Conservation (phyloP, 129 eudicot species). For the Oenanthe sinensis region DNA sequence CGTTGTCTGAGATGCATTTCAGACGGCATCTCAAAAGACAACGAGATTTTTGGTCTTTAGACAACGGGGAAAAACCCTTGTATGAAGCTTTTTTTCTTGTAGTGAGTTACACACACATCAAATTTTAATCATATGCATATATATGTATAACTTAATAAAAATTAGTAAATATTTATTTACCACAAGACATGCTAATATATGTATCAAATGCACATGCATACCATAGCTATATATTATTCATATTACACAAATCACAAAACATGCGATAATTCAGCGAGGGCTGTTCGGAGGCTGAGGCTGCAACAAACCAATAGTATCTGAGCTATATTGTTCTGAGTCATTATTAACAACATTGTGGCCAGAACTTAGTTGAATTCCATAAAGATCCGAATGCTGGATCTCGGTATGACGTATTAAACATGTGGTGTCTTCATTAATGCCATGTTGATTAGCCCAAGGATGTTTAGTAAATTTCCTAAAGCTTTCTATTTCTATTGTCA, state of each 20-base stretch:
- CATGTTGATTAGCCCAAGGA: constrained; percentile 24
- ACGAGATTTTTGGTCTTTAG: no score
- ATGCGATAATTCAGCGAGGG: neutral
- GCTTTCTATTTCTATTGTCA: constrained; percentile 30
- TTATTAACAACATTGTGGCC: neutral
- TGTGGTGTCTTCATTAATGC: constrained; percentile 4
- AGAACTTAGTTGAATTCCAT: constrained; percentile 14
- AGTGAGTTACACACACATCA: no score
- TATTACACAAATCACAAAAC: neutral
- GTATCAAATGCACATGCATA: no score
- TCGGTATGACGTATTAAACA: neutral
- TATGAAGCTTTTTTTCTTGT: no score
- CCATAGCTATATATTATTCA: no score
- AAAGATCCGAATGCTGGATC: constrained; percentile 18
- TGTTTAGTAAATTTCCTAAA: constrained; percentile 28
- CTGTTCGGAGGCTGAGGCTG: neutral
- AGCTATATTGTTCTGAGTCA: neutral
- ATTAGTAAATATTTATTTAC: no score
- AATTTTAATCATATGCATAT: no score
- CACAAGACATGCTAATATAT: no score
- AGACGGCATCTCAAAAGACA: no score
- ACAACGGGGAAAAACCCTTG: no score
- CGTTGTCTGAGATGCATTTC: no score
- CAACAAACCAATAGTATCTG: neutral
- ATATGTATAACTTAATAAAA: no score